phyloP scores from a whole-genome alignment of 1,284 basidiomycete species.

The Fomitopsis palustris region DNA sequence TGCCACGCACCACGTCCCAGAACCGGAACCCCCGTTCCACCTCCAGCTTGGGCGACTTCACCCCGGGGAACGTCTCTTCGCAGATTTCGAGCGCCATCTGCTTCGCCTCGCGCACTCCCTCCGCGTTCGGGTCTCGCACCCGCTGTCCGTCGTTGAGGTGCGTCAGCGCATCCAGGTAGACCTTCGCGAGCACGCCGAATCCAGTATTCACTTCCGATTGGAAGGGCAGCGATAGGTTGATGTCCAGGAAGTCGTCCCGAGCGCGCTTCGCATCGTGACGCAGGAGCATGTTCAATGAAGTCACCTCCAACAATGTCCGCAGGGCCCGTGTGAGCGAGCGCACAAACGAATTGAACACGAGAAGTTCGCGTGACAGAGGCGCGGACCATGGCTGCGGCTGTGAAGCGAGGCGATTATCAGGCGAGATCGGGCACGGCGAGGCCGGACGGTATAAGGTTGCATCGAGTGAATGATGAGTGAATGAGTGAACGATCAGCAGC shows the following conservation, averaged over 20 bases:
- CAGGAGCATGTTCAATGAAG: conserved; percentile 89
- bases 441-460: neutral
- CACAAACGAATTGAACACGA: conserved; percentile 98
- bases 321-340: conserved; percentile 87
- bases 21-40: conserved; percentile 96
- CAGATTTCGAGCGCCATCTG: conserved; percentile 86
- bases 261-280: conserved; percentile 82
- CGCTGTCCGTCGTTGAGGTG: conserved; percentile 78
- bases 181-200: conserved; percentile 96
- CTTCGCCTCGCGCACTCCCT: conserved; percentile 83
- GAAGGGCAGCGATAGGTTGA: conserved; percentile 89
- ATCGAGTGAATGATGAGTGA: neutral
- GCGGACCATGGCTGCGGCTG: conserved; percentile 88
- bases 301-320: conserved; percentile 88
- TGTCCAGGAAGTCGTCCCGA: conserved; percentile 91
- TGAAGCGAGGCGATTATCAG: conserved; percentile 15
- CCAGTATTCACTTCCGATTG: conserved; percentile 97
- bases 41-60: conserved; percentile 84
- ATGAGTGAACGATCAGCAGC: neutral
- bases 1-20: conserved; percentile 87
- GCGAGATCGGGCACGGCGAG: conserved; percentile 12
- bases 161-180: conserved; percentile 89
- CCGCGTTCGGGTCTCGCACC: conserved; percentile 71
- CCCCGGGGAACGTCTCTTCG: conserved; percentile 91
- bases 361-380: conserved; percentile 90